Conservation (phyloP, 2,329 filamentous ascomycete species). For the Torrubiella hemipterigena region DNA sequence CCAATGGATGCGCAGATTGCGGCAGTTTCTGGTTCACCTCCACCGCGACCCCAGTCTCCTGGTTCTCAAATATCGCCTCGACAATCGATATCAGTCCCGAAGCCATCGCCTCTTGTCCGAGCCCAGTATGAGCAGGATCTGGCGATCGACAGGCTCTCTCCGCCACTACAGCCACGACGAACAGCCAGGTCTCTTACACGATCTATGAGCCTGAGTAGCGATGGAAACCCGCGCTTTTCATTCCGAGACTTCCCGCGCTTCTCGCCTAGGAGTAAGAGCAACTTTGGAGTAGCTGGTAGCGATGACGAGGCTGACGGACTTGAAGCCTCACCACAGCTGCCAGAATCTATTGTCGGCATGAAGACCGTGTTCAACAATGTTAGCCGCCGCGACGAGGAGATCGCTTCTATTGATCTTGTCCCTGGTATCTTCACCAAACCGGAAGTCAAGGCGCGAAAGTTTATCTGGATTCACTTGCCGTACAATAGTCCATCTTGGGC, state of each 20-base stretch:
- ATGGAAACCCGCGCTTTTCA: conserved; percentile 14
- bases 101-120: conserved; percentile 20
- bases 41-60: conserved; percentile 16
- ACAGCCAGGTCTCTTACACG: conserved; percentile 19
- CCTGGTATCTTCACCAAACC: conserved; percentile 19
- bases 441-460: conserved; percentile 27
- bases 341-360: conserved; percentile 19
- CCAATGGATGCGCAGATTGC: conserved; percentile 15
- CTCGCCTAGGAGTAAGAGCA: conserved; percentile 21
- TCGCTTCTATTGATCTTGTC: conserved; percentile 15
- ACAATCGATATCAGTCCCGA: too few species aligned
- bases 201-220: conserved; percentile 21
- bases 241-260: conserved; percentile 23
- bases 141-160: conserved; percentile 24
- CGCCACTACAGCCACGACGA: conserved; percentile 16
- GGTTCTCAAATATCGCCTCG: too few species aligned
- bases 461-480: conserved; percentile 46
- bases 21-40: too few species aligned
- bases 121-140: conserved; percentile 25
- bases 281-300: conserved; percentile 10
- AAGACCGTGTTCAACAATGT: conserved; percentile 5
- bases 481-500: conserved; percentile 48
- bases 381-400: background rate
- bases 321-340: conserved; percentile 18
- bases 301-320: conserved; percentile 14